A percentile compares a stretch with the other conserved stretches of the same genome.
phyloP scores from a whole-genome alignment of 176 grass and related monocot species.

The Avena insularis region DNA sequence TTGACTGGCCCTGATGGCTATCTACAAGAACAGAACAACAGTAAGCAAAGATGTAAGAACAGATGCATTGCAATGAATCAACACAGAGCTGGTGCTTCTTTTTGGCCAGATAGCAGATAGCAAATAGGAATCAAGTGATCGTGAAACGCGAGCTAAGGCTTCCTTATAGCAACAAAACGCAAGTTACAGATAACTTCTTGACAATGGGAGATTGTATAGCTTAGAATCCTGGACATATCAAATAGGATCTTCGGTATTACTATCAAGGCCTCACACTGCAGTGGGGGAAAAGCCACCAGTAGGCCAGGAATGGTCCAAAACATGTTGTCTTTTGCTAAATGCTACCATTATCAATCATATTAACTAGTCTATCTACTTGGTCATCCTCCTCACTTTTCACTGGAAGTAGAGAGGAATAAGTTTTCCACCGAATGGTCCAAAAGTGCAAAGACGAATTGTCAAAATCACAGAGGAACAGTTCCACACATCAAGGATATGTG shows the following conservation, averaged over 20 bases:
- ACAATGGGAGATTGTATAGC: not conserved
- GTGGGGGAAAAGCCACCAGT: not conserved
- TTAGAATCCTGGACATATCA: not conserved
- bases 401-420: slow-evolving; percentile 38
- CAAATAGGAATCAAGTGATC: not conserved
- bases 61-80: not conserved
- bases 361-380: slow-evolving; percentile 21
- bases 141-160: not conserved
- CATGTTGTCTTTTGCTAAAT: not conserved
- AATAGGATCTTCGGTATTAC: too few relatives aligned
- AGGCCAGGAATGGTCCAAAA: not conserved
- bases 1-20: not conserved
- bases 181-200: too few relatives aligned
- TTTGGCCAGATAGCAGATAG: not conserved
- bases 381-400: not conserved
- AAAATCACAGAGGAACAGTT: slow-evolving; percentile 11
- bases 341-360: not conserved
- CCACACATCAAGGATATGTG: not conserved
- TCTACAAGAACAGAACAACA: not conserved
- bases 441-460: slow-evolving; percentile 17
- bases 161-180: too few relatives aligned
- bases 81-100: not conserved
- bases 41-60: not conserved
- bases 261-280: not conserved
- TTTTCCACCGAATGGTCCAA: not conserved